phyloP scores from a whole-genome alignment of 129 eudicot genomes.

The Flaveria sonorensis region DNA sequence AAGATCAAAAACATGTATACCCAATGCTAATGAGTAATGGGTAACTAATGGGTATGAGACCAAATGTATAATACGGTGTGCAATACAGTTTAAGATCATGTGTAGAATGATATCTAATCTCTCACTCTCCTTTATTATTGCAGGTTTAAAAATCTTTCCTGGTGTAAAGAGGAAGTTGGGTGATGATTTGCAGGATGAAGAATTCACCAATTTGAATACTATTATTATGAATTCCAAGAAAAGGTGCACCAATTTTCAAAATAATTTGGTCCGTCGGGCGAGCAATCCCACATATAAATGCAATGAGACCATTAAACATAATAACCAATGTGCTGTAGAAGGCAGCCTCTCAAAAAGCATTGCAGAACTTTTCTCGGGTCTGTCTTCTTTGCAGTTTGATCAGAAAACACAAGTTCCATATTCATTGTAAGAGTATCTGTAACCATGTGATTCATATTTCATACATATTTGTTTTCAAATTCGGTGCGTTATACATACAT shows the following conservation, averaged over 20 bases:
- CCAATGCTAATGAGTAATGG: not conserved
- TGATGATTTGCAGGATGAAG: constrained; percentile 39
- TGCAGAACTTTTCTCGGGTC: constrained; percentile 69
- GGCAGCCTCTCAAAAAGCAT: constrained; percentile 87
- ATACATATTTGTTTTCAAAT: constrained; percentile 1
- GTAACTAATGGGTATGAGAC: not conserved
- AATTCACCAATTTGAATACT: constrained; percentile 20
- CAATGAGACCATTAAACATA: constrained; percentile 34
- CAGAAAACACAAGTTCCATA: constrained; percentile 55
- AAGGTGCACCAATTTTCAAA: constrained; percentile 32
- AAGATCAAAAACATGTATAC: not conserved
- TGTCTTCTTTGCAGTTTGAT: constrained; percentile 56
- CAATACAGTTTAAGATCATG: too few species aligned
- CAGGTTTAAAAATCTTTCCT: constrained; percentile 76
- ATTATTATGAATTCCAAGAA: constrained; percentile 38
- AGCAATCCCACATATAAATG: constrained; percentile 30
- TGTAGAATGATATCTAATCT: not conserved
- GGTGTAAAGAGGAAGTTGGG: constrained; percentile 76
- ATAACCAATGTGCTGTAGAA: constrained; percentile 69
- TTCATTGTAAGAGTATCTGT: constrained; percentile 20
- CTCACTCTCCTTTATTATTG: not conserved
- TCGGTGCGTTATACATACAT: not conserved
- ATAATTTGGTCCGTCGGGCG: constrained; percentile 16
- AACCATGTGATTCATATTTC: constrained; percentile 4
- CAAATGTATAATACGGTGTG: too few species aligned